phyloP scores from a whole-genome alignment of 2,329 filamentous ascomycete genomes.

The Clonostachys sp. region DNA sequence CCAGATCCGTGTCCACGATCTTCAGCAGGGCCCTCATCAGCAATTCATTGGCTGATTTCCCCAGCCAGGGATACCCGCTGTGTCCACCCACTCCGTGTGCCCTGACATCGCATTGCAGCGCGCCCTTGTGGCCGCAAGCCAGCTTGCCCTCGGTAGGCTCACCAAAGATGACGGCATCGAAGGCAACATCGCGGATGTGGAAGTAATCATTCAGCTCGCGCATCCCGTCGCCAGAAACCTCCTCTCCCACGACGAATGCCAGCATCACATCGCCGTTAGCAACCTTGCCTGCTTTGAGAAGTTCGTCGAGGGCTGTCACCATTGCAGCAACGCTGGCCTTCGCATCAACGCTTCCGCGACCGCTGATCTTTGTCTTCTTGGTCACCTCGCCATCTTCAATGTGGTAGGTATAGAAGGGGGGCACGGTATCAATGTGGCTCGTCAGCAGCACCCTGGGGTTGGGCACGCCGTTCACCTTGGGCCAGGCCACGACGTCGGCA shows the following conservation, averaged over 20 bases:
- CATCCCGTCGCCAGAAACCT: slow-evolving; percentile 81
- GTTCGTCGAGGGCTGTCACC: slow-evolving; percentile 59
- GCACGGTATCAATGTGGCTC: slow-evolving; percentile 79
- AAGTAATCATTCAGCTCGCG: slow-evolving; percentile 34
- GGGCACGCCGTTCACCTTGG: slow-evolving; percentile 24
- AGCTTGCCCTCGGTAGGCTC: slow-evolving; percentile 89
- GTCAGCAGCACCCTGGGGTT: slow-evolving; percentile 61
- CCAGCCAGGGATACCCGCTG: slow-evolving; percentile 88
- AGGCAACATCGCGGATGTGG: slow-evolving; percentile 18
- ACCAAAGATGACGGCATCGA: slow-evolving; percentile 78
- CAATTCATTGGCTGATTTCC: slow-evolving; percentile 78
- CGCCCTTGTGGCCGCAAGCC: slow-evolving; percentile 88
- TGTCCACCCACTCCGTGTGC: slow-evolving; percentile 77
- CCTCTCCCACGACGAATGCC: slow-evolving; percentile 76
- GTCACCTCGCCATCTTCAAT: slow-evolving; percentile 41
- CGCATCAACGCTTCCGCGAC: slow-evolving; percentile 71
- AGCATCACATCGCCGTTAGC: slow-evolving; percentile 49
- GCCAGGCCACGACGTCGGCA: slow-evolving; percentile 4
- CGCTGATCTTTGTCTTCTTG: slow-evolving; percentile 52
- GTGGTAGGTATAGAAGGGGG: slow-evolving; percentile 67
- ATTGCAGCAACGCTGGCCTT: slow-evolving; percentile 70
- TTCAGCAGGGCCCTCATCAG: slow-evolving; percentile 68
- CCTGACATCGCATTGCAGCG: slow-evolving; percentile 60
- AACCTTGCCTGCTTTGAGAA: slow-evolving; percentile 37
- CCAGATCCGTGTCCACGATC: slow-evolving; percentile 66